phyloP scores from a whole-genome alignment of 2,329 filamentous ascomycete species.

The Pyricularia pennisetigena region DNA sequence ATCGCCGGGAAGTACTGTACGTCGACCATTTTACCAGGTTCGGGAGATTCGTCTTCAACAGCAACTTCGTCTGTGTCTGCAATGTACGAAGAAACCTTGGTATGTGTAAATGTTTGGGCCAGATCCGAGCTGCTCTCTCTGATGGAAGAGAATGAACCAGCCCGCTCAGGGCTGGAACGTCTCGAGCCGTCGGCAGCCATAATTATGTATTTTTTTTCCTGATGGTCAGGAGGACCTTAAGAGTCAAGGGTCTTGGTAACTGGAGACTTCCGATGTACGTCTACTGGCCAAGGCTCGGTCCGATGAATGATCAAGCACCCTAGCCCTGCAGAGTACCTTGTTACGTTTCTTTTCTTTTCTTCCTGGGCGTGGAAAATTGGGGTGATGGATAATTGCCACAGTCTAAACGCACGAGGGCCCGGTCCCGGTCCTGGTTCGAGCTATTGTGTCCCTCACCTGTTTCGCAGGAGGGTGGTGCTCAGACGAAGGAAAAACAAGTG shows the following conservation, averaged over 20 bases:
- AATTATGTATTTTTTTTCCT: conserved; percentile 16
- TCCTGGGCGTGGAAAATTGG: conserved; percentile 3
- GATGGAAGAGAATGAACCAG: conserved; percentile 49
- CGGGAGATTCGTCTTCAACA: conserved; percentile 36
- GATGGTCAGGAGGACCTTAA: not conserved
- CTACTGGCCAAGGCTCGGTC: not conserved
- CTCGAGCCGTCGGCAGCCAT: conserved; percentile 11
- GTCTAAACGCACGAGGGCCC: not conserved
- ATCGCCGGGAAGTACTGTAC: conserved; percentile 39
- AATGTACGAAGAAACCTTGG: conserved; percentile 51
- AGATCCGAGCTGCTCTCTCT: conserved; percentile 49
- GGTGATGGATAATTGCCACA: conserved; percentile 3
- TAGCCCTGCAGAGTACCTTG: not conserved
- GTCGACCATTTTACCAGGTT: conserved; percentile 22
- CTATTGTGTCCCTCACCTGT: not conserved
- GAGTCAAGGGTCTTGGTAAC: not conserved
- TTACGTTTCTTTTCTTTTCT: not conserved
- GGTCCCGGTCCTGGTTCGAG: conserved; percentile 2
- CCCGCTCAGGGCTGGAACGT: conserved; percentile 22
- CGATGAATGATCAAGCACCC: not conserved
- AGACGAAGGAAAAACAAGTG: not conserved
- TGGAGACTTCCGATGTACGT: not conserved
- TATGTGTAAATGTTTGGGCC: conserved; percentile 52
- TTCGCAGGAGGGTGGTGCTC: not conserved
- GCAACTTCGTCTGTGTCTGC: conserved; percentile 35